A percentile compares a stretch with the other conserved stretches of the same genome.
Conservation (phyloP, 2,329 filamentous ascomycete genomes). For the Raffaelea ambrosiae region DNA sequence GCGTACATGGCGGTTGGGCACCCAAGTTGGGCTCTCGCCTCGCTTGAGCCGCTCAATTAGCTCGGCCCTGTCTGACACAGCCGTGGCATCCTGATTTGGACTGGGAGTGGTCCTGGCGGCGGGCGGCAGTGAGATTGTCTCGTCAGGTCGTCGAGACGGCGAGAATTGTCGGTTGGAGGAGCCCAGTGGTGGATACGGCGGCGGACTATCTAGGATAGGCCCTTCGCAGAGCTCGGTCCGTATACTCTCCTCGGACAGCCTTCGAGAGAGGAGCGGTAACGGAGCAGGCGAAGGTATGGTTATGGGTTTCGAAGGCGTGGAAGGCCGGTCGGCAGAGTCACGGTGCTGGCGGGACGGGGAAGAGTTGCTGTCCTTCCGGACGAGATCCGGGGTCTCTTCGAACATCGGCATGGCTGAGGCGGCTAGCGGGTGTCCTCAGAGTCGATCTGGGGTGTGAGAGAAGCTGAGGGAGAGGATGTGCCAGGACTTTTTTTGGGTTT, state of each 20-base stretch:
- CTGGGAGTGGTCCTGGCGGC: constrained; percentile 18
- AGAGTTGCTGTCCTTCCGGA: constrained; percentile 5
- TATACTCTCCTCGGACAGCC: constrained; percentile 51
- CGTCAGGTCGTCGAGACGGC: not conserved
- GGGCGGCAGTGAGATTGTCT: not conserved
- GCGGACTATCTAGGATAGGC: constrained; percentile 36
- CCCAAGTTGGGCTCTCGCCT: constrained; percentile 68
- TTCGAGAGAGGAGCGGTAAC: constrained; percentile 19
- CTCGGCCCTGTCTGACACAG: constrained; percentile 58
- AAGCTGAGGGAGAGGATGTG: not conserved
- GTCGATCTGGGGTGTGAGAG: not conserved
- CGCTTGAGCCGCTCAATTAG: constrained; percentile 79
- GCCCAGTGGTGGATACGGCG: constrained; percentile 10
- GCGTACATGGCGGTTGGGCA: constrained; percentile 53
- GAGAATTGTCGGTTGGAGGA: not conserved
- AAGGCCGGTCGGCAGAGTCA: not conserved
- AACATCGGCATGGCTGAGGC: constrained; percentile 47
- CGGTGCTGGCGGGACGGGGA: not conserved
- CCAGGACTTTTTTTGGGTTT: not conserved
- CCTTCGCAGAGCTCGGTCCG: constrained; percentile 54
- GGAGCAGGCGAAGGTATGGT: constrained; percentile 11
- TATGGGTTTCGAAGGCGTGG: constrained; percentile 13
- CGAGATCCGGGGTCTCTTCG: constrained; percentile 38
- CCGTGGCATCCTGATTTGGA: constrained; percentile 12
- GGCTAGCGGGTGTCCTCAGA: not conserved